A percentile compares a stretch with the other conserved stretches of the same genome.
Evolutionary conservation across 768 basidiomycete species (phyloP).

Genomic region (Hygrophorus russula): DNA sequence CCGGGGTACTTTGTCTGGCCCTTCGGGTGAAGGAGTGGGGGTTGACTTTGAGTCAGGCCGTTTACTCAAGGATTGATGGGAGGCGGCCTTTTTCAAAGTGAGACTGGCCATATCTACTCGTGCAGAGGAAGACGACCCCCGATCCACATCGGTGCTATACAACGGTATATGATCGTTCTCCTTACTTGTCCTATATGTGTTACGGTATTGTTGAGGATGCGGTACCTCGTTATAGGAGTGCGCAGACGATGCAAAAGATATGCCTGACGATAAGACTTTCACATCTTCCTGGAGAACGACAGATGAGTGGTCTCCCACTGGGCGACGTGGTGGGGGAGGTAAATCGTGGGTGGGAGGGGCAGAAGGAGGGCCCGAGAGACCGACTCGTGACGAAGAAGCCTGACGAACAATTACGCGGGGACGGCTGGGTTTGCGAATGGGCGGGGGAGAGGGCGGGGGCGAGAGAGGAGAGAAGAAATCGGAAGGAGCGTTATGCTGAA

Average conservation of each 20-base stretch:
- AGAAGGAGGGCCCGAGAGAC: conserved; percentile 30
- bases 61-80: conserved; percentile 43
- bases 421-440: conserved; percentile 12
- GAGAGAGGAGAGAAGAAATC: conserved; percentile 18
- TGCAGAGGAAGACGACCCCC: background rate
- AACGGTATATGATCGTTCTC: conserved; percentile 11
- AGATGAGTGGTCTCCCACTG: conserved; percentile 9
- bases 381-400: conserved; percentile 29
- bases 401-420: conserved; percentile 31
- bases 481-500: conserved; percentile 16
- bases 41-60: conserved; percentile 17
- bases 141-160: background rate
- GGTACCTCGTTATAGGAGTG: conserved; percentile 19
- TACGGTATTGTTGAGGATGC: conserved; percentile 16
- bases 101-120: conserved; percentile 15
- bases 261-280: conserved; percentile 23
- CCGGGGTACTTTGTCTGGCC: conserved; percentile 24
- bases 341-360: conserved; percentile 39
- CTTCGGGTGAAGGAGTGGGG: conserved; percentile 17
- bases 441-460: conserved; percentile 16
- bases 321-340: conserved; percentile 29
- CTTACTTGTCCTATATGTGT: conserved; percentile 17
- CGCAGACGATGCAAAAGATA: conserved; percentile 33
- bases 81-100: conserved; percentile 41
- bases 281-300: conserved; percentile 9